These are phyloP conservation scores for Leccinum pachyderme DNA, from an alignment of 1,284 basidiomycete genomes.

Conservation along the genomic window DNA sequence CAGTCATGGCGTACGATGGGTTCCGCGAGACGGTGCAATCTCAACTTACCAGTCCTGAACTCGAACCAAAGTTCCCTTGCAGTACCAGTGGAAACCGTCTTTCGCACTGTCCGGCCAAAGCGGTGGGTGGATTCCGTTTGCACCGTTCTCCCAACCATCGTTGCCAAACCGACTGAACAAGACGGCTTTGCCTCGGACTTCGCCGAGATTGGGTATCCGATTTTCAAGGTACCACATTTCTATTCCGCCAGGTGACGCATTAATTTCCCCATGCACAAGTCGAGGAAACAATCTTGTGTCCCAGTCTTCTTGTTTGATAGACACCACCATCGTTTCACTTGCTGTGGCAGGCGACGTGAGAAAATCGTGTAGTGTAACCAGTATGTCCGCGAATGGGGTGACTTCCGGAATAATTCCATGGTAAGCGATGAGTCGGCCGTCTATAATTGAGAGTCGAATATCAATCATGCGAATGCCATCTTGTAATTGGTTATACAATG, in stretches of 20 bases:
- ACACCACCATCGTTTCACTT: constrained; percentile 77
- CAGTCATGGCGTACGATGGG: background rate
- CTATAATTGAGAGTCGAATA: constrained; percentile 70
- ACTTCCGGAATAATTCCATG: constrained; percentile 76
- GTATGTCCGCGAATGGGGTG: constrained; percentile 62
- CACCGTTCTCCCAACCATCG: constrained; percentile 67
- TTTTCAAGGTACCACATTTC: constrained; percentile 81
- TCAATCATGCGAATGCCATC: constrained; percentile 80
- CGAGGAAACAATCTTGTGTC: constrained; percentile 54
- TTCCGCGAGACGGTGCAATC: background rate
- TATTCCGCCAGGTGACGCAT: constrained; percentile 50
- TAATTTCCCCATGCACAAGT: constrained; percentile 65
- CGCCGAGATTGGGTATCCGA: constrained; percentile 71
- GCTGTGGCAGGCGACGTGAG: constrained; percentile 55
- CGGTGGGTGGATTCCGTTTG: constrained; percentile 78
- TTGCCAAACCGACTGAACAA: constrained; percentile 74
- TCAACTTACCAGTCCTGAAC: constrained; percentile 78
- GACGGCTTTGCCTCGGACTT: constrained; percentile 79
- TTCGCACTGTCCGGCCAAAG: constrained; percentile 77
- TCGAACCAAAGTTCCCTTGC: constrained; percentile 63
- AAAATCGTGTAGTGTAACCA: constrained; percentile 61
- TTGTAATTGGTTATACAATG: constrained; percentile 57
- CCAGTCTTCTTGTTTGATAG: constrained; percentile 82
- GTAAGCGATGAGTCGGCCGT: constrained; percentile 67
- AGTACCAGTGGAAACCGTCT: constrained; percentile 73